Conservation (phyloP, 1,284 basidiomycete species). For the Serendipita sp. region DNA sequence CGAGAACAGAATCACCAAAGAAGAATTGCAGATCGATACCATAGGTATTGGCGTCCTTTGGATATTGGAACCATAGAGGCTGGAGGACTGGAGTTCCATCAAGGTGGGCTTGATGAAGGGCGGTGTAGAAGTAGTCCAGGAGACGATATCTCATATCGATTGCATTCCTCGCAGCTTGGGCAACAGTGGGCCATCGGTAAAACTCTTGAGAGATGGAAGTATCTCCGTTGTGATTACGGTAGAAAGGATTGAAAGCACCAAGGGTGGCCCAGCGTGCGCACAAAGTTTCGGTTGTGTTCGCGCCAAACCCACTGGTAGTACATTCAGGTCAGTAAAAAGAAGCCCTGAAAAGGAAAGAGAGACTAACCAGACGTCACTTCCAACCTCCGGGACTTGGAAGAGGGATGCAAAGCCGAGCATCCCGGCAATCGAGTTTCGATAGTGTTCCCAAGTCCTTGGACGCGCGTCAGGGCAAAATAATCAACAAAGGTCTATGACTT, state of each 20-base stretch:
- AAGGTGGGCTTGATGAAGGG: slow-evolving; percentile 55
- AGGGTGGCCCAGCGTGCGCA: slow-evolving; percentile 75
- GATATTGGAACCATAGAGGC: slow-evolving; percentile 66
- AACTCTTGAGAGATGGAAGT: slow-evolving; percentile 49
- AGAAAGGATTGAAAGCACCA: slow-evolving; percentile 61
- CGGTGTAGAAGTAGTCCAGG: slow-evolving; percentile 65
- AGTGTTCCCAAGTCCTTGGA: neutral
- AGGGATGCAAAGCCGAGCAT: slow-evolving; percentile 24
- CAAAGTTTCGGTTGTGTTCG: slow-evolving; percentile 66
- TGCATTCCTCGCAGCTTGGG: slow-evolving; percentile 54
- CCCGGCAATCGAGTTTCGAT: neutral
- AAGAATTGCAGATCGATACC: slow-evolving; percentile 55
- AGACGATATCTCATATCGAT: slow-evolving; percentile 52
- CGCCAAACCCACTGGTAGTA: slow-evolving; percentile 24
- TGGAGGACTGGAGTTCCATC: slow-evolving; percentile 53
- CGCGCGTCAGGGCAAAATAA: neutral
- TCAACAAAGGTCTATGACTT: slow-evolving; percentile 13
- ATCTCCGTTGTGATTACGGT: slow-evolving; percentile 51
- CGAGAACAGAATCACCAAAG: slow-evolving; percentile 51
- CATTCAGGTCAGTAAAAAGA: slow-evolving; percentile 7
- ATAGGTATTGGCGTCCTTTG: slow-evolving; percentile 50
- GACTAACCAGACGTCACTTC: slow-evolving; percentile 54
- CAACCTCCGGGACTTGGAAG: slow-evolving; percentile 64
- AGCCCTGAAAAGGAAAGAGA: neutral
- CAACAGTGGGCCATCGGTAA: slow-evolving; percentile 62